phyloP scores from a whole-genome alignment of 768 basidiomycete genomes.

The Rhizopogon roseolus region DNA sequence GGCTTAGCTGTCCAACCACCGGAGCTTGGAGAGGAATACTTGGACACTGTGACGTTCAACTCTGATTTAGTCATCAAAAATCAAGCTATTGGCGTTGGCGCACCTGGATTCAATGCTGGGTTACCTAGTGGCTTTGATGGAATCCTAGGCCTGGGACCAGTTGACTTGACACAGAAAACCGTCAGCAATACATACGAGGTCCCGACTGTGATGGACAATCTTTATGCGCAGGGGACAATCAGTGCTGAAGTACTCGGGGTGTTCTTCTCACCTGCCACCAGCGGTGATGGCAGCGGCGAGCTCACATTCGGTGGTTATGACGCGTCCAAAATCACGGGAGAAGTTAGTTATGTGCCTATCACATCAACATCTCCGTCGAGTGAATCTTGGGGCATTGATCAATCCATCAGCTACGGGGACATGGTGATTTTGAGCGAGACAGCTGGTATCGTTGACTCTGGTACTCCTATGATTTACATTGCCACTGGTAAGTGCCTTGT shows the following conservation, averaged over 20 bases:
- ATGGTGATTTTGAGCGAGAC: constrained; percentile 12
- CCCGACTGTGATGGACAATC: no score
- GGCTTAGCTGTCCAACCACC: not conserved
- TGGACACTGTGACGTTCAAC: no score
- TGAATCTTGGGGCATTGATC: constrained; percentile 26
- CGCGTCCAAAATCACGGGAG: constrained; percentile 4
- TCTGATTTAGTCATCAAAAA: no score
- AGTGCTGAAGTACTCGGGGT: constrained; percentile 23
- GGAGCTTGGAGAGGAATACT: constrained; percentile 13
- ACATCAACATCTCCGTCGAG: constrained; percentile 18
- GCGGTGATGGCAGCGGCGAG: constrained; percentile 13
- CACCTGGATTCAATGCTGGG: constrained; percentile 10
- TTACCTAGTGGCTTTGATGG: constrained; percentile 24
- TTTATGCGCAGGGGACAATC: no score
- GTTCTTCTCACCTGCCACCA: constrained; percentile 23
- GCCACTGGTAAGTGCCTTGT: constrained; percentile 25
- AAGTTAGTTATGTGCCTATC: constrained; percentile 17
- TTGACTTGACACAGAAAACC: constrained; percentile 24
- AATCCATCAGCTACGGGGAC: constrained; percentile 21
- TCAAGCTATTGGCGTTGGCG: no score
- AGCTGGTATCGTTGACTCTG: no score
- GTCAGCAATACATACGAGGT: constrained; percentile 19
- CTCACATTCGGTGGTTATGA: constrained; percentile 26
- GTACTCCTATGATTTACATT: constrained; percentile 20
- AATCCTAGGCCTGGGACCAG: constrained; percentile 32